Evolutionary conservation across 1,139 yeast species (phyloP), one percentile per base, ranked within the genome.

Genomic region (Wickerhamiella pararugosa): DNA sequence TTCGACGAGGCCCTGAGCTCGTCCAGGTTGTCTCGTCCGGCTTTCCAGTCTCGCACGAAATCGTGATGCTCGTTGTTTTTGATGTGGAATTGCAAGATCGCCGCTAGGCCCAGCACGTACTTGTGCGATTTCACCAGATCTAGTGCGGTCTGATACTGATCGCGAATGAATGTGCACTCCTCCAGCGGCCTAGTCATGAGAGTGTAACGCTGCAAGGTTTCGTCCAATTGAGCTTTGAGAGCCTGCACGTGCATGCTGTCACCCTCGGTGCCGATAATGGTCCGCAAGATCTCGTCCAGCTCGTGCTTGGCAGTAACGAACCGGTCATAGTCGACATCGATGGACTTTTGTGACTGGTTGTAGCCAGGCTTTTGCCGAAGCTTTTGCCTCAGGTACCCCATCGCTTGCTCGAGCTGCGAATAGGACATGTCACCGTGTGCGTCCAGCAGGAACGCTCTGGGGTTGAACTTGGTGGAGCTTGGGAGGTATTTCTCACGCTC

Each of bases 221-320:
- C 65, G 34, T 62, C 64, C 32, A 62, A 50, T 15, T 47, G 44
- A 36, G 52, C 41, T 49, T 60, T 51, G 32, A 65, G 49, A 7
- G 57, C 49, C 25, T 64, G 68, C 28, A 65, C 63, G 37, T 52
- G 53, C 43, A 66, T 56, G 5, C 69, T 69, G 34, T 58, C 52
- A 29, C 66, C 60, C 26, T 29, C 32, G 15, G 36, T 21, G 11
- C 40, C 43, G 7, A 34, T 27, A 5, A 41, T 34, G 26, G 28
- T 27, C 4, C 34, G 63, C 47, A 73, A 69, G 3, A 77, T 75
- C 29, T 69, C 66, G 53, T 78, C 86, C 25, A 79, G 59, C 7
- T 73, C 64, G 11, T 79, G 73, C 58, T 90, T 90, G 43, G 87
- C 75, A 52, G 76, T 73, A 40, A 87, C 80, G 51, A 86, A 84